phyloP scores from a whole-genome alignment of 768 basidiomycete genomes.

The Botryobasidium botryosum region DNA sequence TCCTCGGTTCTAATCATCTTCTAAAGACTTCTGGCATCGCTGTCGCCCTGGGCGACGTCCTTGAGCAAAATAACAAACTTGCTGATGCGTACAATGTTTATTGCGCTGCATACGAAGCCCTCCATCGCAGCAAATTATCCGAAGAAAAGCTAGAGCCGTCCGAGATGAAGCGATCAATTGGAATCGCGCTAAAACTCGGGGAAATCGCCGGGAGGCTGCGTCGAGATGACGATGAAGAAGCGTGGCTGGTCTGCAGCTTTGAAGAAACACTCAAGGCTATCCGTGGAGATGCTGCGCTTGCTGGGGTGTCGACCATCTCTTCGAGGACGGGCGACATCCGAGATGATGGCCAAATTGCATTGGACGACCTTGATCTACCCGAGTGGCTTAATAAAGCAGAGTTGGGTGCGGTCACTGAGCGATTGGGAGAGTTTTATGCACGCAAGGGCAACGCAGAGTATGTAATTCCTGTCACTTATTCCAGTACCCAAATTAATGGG shows the following conservation, averaged over 20 bases:
- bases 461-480: not conserved
- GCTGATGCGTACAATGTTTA: not conserved
- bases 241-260: too few species aligned
- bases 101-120: too few species aligned
- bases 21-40: not conserved
- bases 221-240: conserved; percentile 1
- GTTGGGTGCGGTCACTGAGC: conserved; percentile 11
- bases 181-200: conserved; percentile 4
- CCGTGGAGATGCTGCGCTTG: conserved; percentile 1
- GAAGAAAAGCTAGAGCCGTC: too few species aligned
- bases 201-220: conserved; percentile 5
- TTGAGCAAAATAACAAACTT: not conserved
- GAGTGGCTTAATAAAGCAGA: conserved; percentile 12
- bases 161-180: conserved; percentile 2
- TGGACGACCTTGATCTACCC: conserved; percentile 11
- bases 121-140: too few species aligned
- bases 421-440: conserved; percentile 11
- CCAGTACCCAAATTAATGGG: not conserved
- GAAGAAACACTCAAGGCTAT: conserved; percentile 1
- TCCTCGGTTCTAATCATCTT: not conserved
- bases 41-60: not conserved
- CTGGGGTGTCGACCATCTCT: not conserved
- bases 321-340: not conserved
- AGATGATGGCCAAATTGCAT: not conserved
- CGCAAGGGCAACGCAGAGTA: conserved; percentile 13